Evolutionary conservation across 495 filamentous ascomycete species (phyloP).

Genomic region (Talaromyces stipitatus): DNA sequence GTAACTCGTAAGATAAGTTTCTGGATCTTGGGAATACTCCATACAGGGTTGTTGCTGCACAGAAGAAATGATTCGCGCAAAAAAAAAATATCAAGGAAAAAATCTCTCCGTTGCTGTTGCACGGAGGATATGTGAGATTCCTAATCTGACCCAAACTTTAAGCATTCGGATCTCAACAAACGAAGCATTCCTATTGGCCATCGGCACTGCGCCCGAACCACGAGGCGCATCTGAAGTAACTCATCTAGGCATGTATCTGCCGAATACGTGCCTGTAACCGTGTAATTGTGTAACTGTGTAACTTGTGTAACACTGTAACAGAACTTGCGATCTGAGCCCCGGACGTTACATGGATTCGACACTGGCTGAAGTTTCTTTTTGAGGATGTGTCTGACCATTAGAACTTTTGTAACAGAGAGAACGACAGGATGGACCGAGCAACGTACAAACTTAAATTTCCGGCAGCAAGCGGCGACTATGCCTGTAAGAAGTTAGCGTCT

Average conservation of each 20-base stretch:
- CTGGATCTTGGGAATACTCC: too few species aligned
- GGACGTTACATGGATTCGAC: not conserved
- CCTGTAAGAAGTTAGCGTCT: not conserved
- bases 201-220: not conserved
- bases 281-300: not conserved
- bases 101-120: not conserved
- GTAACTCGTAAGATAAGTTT: not conserved
- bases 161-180: conserved; percentile 1
- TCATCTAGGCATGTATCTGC: not conserved
- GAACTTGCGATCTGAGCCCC: not conserved
- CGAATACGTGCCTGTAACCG: not conserved
- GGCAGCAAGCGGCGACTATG: not conserved
- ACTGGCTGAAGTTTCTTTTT: too few species aligned
- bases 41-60: not conserved
- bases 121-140: not conserved
- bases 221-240: not conserved
- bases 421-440: not conserved
- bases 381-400: not conserved
- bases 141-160: not conserved
- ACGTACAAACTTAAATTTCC: not conserved
- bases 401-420: not conserved
- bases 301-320: too few species aligned
- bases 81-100: not conserved
- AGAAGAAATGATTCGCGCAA: not conserved
- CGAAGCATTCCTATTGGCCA: not conserved